Conservation (phyloP, 1,284 basidiomycete genomes). For the Chiua sp. region DNA sequence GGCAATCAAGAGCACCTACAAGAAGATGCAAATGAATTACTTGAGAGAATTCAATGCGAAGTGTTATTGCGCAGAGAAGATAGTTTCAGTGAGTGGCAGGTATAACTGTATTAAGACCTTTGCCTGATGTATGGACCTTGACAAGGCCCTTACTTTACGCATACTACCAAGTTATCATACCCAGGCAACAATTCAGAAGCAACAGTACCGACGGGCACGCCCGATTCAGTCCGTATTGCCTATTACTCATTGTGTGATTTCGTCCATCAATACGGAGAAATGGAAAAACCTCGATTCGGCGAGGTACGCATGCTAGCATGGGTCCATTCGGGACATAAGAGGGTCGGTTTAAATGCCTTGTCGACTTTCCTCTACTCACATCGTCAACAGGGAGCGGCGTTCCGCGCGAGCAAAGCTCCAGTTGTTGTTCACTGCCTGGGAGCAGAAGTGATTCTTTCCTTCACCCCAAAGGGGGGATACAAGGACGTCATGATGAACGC, state of each 20-base stretch:
- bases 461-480: conserved; percentile 34
- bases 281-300: conserved; percentile 29
- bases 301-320: conserved; percentile 40
- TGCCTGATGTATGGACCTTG: conserved; percentile 3
- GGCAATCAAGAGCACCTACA: conserved; percentile 42
- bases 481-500: background rate
- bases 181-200: conserved; percentile 11
- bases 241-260: conserved; percentile 31
- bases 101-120: background rate
- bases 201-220: conserved; percentile 31
- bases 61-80: conserved; percentile 35
- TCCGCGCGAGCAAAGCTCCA: conserved; percentile 27
- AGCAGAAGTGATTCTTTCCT: conserved; percentile 25
- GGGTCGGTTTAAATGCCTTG: conserved; percentile 28
- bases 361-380: conserved; percentile 6
- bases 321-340: conserved; percentile 39
- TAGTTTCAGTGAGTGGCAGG: conserved; percentile 26
- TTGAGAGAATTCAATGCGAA: conserved; percentile 39
- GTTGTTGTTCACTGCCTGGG: conserved; percentile 31
- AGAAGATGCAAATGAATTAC: conserved; percentile 34
- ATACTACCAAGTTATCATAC: conserved; percentile 20
- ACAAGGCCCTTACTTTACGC: conserved; percentile 39
- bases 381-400: conserved; percentile 24
- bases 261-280: conserved; percentile 25
- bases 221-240: conserved; percentile 32